phyloP scores from a whole-genome alignment of 257 asterid genomes.

The Solanum clarkiae region DNA sequence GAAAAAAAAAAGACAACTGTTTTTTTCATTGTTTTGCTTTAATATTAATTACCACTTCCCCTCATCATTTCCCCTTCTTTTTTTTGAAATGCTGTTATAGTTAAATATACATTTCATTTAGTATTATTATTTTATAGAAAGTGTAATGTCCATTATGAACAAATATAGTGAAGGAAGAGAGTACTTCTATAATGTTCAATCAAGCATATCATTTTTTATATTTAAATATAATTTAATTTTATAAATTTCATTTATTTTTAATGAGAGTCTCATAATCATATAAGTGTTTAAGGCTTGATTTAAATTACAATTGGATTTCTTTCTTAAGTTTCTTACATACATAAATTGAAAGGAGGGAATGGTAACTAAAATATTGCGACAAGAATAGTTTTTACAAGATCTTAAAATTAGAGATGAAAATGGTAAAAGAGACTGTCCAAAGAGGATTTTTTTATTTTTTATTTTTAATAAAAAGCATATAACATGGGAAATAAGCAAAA shows the following conservation, averaged over 20 bases:
- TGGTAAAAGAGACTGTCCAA: neutral
- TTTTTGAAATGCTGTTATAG: neutral
- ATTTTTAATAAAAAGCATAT: neutral
- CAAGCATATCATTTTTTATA: neutral
- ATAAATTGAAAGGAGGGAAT: neutral
- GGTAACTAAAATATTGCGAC: neutral
- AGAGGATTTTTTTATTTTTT: neutral
- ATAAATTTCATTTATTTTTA: too few species aligned
- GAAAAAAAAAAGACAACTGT: fast-evolving
- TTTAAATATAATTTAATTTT: neutral
- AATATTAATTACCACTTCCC: too few species aligned
- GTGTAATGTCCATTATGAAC: neutral
- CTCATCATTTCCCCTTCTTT: neutral
- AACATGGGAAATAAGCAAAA: slow-evolving; percentile 19
- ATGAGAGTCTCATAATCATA: neutral
- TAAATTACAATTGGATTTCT: neutral
- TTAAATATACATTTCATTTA: too few species aligned
- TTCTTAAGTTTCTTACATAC: neutral
- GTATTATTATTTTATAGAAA: neutral
- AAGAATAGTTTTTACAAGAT: too few species aligned
- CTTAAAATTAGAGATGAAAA: neutral
- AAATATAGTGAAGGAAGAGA: neutral
- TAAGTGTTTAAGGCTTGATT: neutral
- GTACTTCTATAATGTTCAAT: neutral
- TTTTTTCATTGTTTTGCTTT: neutral